Evolutionary conservation across 768 basidiomycete genomes (phyloP).

Genomic region (Plicaturopsis crispa): DNA sequence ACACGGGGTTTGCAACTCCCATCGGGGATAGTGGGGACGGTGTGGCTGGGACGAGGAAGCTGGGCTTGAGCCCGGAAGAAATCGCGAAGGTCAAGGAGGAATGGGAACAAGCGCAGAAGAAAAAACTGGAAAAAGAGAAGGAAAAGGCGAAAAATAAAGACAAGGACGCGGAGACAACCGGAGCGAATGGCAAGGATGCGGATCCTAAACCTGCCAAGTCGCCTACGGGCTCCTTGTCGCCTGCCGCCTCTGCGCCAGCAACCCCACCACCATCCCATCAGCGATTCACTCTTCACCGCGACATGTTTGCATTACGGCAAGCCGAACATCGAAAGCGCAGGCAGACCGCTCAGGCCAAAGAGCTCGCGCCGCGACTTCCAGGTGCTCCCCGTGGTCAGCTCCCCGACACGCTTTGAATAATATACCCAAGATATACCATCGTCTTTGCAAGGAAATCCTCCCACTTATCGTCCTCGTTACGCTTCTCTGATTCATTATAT

Average conservation of each 20-base stretch:
- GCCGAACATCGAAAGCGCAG: constrained; percentile 64
- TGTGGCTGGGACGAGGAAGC: constrained; percentile 25
- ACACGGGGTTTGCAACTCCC: constrained; percentile 65
- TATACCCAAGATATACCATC: too few species aligned
- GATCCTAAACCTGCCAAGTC: constrained; percentile 18
- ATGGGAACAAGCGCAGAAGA: constrained; percentile 69
- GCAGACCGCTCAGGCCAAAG: constrained; percentile 60
- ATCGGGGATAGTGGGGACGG: constrained; percentile 30
- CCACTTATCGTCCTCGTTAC: too few species aligned
- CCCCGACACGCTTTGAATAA: neutral
- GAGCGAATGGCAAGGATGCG: constrained; percentile 27
- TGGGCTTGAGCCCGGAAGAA: constrained; percentile 55
- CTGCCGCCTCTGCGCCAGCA: constrained; percentile 24
- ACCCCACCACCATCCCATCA: constrained; percentile 48
- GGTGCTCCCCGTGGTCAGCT: constrained; percentile 38
- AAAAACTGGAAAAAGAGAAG: constrained; percentile 48
- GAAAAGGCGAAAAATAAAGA: constrained; percentile 39
- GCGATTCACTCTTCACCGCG: constrained; percentile 74
- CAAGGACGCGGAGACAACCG: constrained; percentile 23
- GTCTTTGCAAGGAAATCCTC: too few species aligned
- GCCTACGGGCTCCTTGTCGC: constrained; percentile 21
- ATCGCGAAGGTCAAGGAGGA: constrained; percentile 72
- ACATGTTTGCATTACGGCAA: constrained; percentile 75
- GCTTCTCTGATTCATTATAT: too few species aligned
- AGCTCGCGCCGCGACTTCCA: constrained; percentile 65